Base-by-base conservation (phyloP, 1,284 basidiomycete species). In the Fomitopsis pinicola region DNA sequence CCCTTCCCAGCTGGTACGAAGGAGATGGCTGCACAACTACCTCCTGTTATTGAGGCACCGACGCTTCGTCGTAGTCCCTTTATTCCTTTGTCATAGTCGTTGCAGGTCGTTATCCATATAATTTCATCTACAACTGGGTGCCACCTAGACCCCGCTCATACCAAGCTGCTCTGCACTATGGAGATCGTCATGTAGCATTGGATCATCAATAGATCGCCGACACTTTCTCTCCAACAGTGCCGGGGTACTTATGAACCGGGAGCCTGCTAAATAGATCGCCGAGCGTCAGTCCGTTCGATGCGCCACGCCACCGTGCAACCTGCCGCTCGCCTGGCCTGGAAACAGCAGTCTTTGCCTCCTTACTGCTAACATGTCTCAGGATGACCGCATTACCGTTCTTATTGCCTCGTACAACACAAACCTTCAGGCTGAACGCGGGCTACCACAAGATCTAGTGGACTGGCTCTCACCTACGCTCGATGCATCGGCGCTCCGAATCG, bases 1-100 rank as follows among this genome's bases (percentile, higher is more conserved):
- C 96, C 97, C 10, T 96, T 97, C 81, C 97, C 96, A 1, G 95
- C 93, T 33, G 96, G 93, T 42, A 96, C 92, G 12, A 82, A 80
- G 60, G 86, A 92, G 73, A 79, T 97, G 72, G 92, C 92, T 3
- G 80, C 80, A 68, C 69, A 64, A 7, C 77, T 91, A 7, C 89
- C 91, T 1, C 73, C 81, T 28, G 76, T 91, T 55, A 80, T 92
- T 33, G 84, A 85, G 57, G 83, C 89, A 2, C 88, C 89, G 53
- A 82, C 89, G 17, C 84, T 85, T 65, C 86, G 90, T 55, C 84
- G 82, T 58, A 92, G 86, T 71, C 91, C 91, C 28, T 92, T 92
- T 74, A 78, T 87, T 62, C 87, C 91, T 64, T 81, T 81, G 71
- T 88, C 91, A 75, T 92, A 85, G 57, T 5, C 17, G 38, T 38